phyloP scores from a whole-genome alignment of 805 yeast species.

The Grigorovia humatica region DNA sequence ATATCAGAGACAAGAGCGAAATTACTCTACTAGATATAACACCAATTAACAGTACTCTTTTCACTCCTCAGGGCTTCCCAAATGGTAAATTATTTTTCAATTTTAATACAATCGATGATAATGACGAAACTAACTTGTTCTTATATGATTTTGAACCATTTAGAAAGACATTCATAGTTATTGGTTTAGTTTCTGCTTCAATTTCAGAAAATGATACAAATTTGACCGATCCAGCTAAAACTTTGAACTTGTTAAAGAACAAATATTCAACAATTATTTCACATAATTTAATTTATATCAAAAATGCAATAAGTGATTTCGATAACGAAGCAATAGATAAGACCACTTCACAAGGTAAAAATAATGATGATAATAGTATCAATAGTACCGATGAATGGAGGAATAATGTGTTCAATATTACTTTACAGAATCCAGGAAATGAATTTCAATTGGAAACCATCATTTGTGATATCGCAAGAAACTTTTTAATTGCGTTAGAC shows the following conservation, averaged over 20 bases:
- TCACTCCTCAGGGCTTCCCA: constrained; percentile 82
- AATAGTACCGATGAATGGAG: background rate
- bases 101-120: constrained; percentile 31
- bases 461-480: constrained; percentile 60
- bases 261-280: constrained; percentile 25
- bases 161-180: constrained; percentile 60
- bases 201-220: background rate
- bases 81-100: constrained; percentile 61
- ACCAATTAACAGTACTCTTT: constrained; percentile 46
- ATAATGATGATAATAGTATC: constrained; percentile 1
- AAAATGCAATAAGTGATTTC: background rate
- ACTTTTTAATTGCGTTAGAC: constrained; percentile 54
- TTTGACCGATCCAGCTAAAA: constrained; percentile 14
- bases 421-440: constrained; percentile 14
- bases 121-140: constrained; percentile 50
- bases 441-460: constrained; percentile 39
- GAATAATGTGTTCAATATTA: constrained; percentile 6
- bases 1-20: constrained; percentile 43
- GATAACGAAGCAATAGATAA: constrained; percentile 1
- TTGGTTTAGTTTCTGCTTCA: constrained; percentile 34
- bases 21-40: constrained; percentile 68
- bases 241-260: constrained; percentile 31
- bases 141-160: constrained; percentile 86
- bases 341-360: background rate
- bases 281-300: constrained; percentile 19